These are phyloP conservation scores for Hyaloscypha bicolor DNA, from an alignment of 495 filamentous ascomycete species.

Conservation along the genomic window DNA sequence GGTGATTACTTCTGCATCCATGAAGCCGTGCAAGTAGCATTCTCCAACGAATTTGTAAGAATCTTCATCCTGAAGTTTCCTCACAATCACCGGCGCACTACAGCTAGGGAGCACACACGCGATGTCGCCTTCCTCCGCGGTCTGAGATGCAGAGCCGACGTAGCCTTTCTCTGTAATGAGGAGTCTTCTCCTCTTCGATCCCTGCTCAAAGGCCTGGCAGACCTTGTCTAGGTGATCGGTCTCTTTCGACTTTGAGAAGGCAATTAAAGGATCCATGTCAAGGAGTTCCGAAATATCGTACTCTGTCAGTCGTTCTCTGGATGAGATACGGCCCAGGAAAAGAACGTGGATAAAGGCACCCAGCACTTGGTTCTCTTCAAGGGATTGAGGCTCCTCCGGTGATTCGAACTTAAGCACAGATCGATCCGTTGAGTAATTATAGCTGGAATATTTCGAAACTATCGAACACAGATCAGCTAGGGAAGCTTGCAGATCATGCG, in stretches of 20 bases:
- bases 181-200: background rate
- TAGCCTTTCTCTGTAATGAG: background rate
- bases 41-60: conserved; percentile 18
- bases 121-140: conserved; percentile 14
- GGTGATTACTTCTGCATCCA: conserved; percentile 15
- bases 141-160: too few relatives aligned
- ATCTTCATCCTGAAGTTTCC: background rate
- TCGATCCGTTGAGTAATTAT: background rate
- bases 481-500: background rate
- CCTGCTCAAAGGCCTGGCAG: background rate
- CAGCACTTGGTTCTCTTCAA: background rate
- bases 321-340: background rate
- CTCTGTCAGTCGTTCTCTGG: background rate
- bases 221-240: background rate
- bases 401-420: background rate
- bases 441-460: background rate
- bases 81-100: conserved; percentile 23
- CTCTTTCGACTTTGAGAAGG: background rate
- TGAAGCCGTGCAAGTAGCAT: conserved; percentile 21
- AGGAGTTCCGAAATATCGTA: background rate
- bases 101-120: conserved; percentile 21
- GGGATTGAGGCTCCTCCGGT: background rate
- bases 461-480: background rate
- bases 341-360: conserved; percentile 5
- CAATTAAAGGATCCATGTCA: background rate